A percentile compares a stretch with the other conserved stretches of the same genome.
phyloP scores from a whole-genome alignment of 1,284 basidiomycete genomes.

The Agroathelia rolfsii region DNA sequence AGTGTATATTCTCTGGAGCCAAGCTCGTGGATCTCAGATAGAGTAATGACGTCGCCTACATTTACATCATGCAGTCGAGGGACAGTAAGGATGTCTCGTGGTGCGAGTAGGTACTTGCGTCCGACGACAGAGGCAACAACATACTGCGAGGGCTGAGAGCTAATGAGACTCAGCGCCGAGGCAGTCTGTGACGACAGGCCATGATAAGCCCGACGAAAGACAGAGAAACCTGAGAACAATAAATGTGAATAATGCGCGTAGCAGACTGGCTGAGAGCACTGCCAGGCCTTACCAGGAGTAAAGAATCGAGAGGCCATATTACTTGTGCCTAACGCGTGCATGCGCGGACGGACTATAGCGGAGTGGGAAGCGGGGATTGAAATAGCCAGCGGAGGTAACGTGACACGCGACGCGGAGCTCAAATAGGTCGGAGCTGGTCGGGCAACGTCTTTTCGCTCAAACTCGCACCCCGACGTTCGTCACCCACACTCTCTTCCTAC shows the following conservation, averaged over 20 bases:
- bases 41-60: conserved; percentile 76
- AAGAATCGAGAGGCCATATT: too few relatives aligned
- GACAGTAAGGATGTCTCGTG: conserved; percentile 86
- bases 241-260: too few relatives aligned
- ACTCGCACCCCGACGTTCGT: conserved; percentile 18
- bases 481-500: conserved; percentile 34
- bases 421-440: too few relatives aligned
- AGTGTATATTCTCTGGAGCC: conserved; percentile 93
- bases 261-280: too few relatives aligned
- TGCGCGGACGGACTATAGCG: too few relatives aligned
- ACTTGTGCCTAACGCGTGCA: too few relatives aligned
- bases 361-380: too few relatives aligned
- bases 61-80: conserved; percentile 76
- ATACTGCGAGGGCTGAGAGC: conserved; percentile 80
- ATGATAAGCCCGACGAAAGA: too few relatives aligned
- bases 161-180: conserved; percentile 58
- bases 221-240: too few relatives aligned
- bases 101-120: conserved; percentile 80
- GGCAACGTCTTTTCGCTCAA: conserved; percentile 23
- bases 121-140: conserved; percentile 85
- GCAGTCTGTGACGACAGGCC: conserved; percentile 17
- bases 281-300: too few relatives aligned
- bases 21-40: conserved; percentile 88
- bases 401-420: too few relatives aligned
- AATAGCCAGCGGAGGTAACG: too few relatives aligned